A percentile compares a stretch with the other conserved stretches of the same genome.
phyloP scores from a whole-genome alignment of 805 yeast genomes.

The Sugiyamaella chiloensis region DNA sequence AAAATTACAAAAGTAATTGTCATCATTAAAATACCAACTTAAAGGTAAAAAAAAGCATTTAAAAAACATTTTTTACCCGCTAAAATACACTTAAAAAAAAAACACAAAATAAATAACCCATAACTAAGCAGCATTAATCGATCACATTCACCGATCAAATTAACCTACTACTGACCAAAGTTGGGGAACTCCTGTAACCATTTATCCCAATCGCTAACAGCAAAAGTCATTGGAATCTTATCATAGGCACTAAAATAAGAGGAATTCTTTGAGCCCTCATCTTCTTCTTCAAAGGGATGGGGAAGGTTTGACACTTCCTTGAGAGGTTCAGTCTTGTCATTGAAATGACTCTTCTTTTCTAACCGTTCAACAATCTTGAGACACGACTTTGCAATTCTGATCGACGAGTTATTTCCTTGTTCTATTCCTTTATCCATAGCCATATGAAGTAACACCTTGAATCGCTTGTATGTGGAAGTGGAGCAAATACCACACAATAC shows the following conservation, averaged over 20 bases:
- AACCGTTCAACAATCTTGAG: slow-evolving; percentile 14
- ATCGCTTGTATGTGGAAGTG: slow-evolving; percentile 1
- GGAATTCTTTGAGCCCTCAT: not conserved
- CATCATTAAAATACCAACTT: too few relatives aligned
- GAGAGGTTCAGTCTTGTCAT: not conserved
- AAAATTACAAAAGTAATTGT: too few relatives aligned
- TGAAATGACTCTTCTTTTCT: slow-evolving; percentile 4
- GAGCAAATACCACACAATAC: slow-evolving; percentile 9
- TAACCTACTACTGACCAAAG: too few relatives aligned
- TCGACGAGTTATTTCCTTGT: slow-evolving; percentile 6
- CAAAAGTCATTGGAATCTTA: slow-evolving; percentile 12
- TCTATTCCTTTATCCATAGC: slow-evolving; percentile 3
- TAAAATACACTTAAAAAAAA: too few relatives aligned
- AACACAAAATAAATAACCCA: too few relatives aligned
- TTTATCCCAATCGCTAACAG: slow-evolving; percentile 17
- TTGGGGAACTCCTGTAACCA: slow-evolving; percentile 16
- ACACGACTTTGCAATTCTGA: slow-evolving; percentile 14
- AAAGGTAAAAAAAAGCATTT: too few relatives aligned
- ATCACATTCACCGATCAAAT: too few relatives aligned
- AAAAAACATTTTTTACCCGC: too few relatives aligned
- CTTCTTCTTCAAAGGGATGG: slow-evolving; percentile 16
- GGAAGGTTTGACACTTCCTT: slow-evolving; percentile 8
- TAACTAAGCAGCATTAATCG: too few relatives aligned
- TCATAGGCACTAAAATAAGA: not conserved
- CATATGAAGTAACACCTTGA: slow-evolving; percentile 5